Base-by-base conservation (phyloP, 2,329 filamentous ascomycete genomes). In the Exserohilum rostratum region DNA sequence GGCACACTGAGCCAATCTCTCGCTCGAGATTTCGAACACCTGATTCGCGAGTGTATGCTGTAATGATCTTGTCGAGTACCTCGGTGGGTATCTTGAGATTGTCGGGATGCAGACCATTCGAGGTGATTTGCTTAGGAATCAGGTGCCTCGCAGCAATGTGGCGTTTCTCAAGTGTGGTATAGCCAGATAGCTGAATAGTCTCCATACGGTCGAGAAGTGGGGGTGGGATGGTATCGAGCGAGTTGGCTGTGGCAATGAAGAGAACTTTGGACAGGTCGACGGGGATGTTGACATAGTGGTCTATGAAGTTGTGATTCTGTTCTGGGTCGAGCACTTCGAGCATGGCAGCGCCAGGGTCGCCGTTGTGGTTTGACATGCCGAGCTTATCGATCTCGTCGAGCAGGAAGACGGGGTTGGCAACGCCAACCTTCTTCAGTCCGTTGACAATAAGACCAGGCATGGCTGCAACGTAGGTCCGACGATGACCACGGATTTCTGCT, bases 321-420 rank as follows among this genome's bases (percentile, higher is more conserved):
- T 99, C 95, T 0, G 95, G 95, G 70, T 99, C 95, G 40, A 99
- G 82, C 10, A 99, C 95, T 76, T 99, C 95, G 12, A 99, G 86
- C 93, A 99, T 97, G 7, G 95, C 95, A 18, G 95, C 95, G 17
- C 91, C 96, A 3, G 95, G 95, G 69, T 99, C 95, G 35, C 95
- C 95, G 64, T 99, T 93, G 74, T 95, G 90, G 73, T 93, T 98
- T 31, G 91, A 87, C 55, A 88, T 87, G 60, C 93, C 92, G 58
- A 99, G 85, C 82, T 99, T 99, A 81, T 99, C 95, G 65, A 99
- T 97, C 79, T 99, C 95, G 70, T 99, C 95, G 11, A 99, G 86
- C 40, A 99, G 79, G 78, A 99, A 90, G 52, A 99, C 93, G 0
- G 95, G 95, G 71, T 99, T 99, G 2, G 91, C 87, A 17, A 98